Conservation (phyloP, 1,139 yeast genomes). For the Debaryomyces sp. region DNA sequence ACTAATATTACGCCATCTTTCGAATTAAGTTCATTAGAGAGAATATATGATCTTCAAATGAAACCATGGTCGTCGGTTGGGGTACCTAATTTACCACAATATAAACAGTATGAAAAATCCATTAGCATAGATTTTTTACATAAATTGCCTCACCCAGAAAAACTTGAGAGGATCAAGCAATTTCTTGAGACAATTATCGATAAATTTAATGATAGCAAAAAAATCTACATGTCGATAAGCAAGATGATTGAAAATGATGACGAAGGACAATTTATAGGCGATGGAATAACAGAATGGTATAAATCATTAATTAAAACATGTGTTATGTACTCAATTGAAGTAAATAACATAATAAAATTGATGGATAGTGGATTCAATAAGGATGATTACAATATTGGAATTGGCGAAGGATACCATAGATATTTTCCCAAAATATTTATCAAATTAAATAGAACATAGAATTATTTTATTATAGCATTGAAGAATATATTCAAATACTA, state of each 20-base stretch:
- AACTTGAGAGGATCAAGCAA: conserved; percentile 7
- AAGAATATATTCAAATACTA: too few species aligned
- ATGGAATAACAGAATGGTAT: conserved; percentile 22
- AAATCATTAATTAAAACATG: conserved; percentile 30
- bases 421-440: conserved; percentile 39
- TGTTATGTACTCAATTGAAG: conserved; percentile 23
- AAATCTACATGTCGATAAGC: conserved; percentile 2
- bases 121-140: conserved; percentile 15
- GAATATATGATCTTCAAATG: conserved; percentile 68
- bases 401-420: conserved; percentile 35
- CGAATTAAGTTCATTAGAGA: conserved; percentile 46
- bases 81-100: conserved; percentile 66
- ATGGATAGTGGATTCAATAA: conserved; percentile 11
- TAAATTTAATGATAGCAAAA: conserved; percentile 20
- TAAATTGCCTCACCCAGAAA: background rate
- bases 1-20: conserved; percentile 39
- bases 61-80: conserved; percentile 86
- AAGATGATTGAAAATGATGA: conserved; percentile 9
- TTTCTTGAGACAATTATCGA: conserved; percentile 14
- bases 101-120: conserved; percentile 31
- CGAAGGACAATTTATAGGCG: conserved; percentile 12
- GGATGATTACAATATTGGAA: conserved; percentile 17
- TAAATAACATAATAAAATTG: conserved; percentile 15
- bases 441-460: background rate
- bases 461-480: background rate